Base-by-base conservation (phyloP, 2,329 filamentous ascomycete species). In the Basipetospora chlamydospora region DNA sequence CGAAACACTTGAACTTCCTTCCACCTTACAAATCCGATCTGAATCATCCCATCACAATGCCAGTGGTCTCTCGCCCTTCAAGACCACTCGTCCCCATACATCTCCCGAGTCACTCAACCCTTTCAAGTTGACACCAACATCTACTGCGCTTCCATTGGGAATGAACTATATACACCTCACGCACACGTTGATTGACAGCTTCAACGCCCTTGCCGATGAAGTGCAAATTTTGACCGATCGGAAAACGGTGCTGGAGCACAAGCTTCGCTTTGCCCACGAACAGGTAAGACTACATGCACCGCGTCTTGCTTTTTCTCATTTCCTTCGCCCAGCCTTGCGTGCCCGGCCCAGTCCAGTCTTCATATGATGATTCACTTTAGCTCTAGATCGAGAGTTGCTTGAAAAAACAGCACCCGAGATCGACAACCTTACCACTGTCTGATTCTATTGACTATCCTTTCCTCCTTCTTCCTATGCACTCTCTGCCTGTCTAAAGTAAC, bases 351-450 rank as follows among this genome's bases (percentile, higher is more conserved):
- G 17, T 15, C 33, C 23, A 34, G 37, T 32, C 47, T 37, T 39
- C 39, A 25, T 29, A 61, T 65, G 62, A 66, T 62, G 57, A 60
- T 38, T 17, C 20, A 49, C 49, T 54, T 80, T 83, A 84, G 80
- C 80, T 85, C 80, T 84, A 84, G 80, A 84, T 81, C 79, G 78
- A 67, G 69, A 83, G 76, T 67, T 43, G 44, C 42, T n/a, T n/a
- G n/a, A n/a, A n/a, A n/a, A n/a, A n/a, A n/a, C 49, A 57, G 64
- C 63, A 66, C 62, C 64, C 52, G 58, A 72, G 78, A 81, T 67
- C 64, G 75, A 80, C 57, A 72, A 54, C 45, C 52, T 54, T 51
- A 57, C 47, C 55, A 48, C 52, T n/a, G 50, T 55, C 60, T 62
- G 61, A 64, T 52, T 28, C n/a, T n/a, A n/a, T n/a, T n/a, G n/a